phyloP scores from a whole-genome alignment of 2,329 filamentous ascomycete genomes.

The Pseudogymnoascus sp. region DNA sequence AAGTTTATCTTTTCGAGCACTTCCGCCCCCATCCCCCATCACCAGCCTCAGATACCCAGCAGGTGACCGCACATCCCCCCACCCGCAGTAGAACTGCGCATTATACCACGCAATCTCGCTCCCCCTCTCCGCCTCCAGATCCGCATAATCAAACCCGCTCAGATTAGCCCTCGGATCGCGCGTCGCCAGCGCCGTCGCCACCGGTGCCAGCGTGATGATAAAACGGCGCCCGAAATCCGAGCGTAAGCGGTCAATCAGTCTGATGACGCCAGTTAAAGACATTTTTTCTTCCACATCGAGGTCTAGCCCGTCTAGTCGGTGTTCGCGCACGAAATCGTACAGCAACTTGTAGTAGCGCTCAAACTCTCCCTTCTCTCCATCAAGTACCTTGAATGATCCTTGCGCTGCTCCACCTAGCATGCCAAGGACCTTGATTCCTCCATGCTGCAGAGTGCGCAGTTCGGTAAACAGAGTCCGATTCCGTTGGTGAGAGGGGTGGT shows the following conservation, averaged over 20 bases:
- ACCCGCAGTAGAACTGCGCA: constrained; percentile 87
- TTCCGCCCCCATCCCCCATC: constrained; percentile 34
- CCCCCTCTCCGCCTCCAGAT: constrained; percentile 60
- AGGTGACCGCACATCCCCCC: constrained; percentile 38
- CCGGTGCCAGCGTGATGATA: constrained; percentile 72
- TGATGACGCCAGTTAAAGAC: constrained; percentile 55
- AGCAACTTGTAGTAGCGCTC: constrained; percentile 66
- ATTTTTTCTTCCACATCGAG: constrained; percentile 74
- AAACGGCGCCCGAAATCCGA: constrained; percentile 61
- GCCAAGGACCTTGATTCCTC: constrained; percentile 69
- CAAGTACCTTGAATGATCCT: constrained; percentile 57
- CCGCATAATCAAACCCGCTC: constrained; percentile 72
- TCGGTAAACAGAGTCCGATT: constrained; percentile 74
- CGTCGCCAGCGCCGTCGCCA: constrained; percentile 62
- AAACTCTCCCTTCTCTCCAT: constrained; percentile 40
- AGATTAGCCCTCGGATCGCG: constrained; percentile 53
- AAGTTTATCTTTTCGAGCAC: no score
- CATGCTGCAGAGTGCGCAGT: constrained; percentile 58
- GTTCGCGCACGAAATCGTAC: constrained; percentile 51
- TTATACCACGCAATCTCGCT: constrained; percentile 76
- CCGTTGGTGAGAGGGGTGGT: constrained; percentile 55
- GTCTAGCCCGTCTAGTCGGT: constrained; percentile 61
- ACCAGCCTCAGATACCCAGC: constrained; percentile 45
- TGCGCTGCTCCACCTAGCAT: constrained; percentile 82
- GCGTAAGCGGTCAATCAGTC: constrained; percentile 58